Conservation (phyloP, 345 rosid genomes). For the Alliaria petiolata region DNA sequence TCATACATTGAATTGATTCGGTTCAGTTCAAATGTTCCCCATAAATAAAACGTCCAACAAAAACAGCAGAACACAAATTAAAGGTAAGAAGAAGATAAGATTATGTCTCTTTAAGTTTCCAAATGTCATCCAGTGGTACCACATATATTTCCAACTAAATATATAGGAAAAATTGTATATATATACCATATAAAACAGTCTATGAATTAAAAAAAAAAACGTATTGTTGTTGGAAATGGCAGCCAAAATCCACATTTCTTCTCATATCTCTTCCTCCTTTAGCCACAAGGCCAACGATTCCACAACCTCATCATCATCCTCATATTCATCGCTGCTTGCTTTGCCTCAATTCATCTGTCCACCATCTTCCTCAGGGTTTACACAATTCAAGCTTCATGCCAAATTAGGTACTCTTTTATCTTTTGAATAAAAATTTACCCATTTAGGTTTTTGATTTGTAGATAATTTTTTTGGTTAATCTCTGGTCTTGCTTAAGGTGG, state of each 20-base stretch:
- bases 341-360: conserved; percentile 17
- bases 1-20: neutral
- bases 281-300: conserved; percentile 22
- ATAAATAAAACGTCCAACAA: neutral
- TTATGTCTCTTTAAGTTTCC: neutral
- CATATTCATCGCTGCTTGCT: conserved; percentile 22
- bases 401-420: conserved; percentile 36
- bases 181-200: conserved; percentile 5
- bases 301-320: conserved; percentile 26
- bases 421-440: neutral
- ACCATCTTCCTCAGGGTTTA: conserved; percentile 22
- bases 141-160: neutral
- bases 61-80: neutral
- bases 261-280: conserved; percentile 25
- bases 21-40: neutral
- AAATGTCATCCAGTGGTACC: conserved; percentile 11
- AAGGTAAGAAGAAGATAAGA: conserved; percentile 21
- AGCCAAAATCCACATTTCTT: conserved; percentile 39
- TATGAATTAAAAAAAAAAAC: neutral
- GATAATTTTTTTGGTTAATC: neutral
- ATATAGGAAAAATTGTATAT: neutral
- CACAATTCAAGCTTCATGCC: conserved; percentile 54
- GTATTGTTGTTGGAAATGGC: conserved; percentile 44
- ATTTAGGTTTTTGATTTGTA: neutral
- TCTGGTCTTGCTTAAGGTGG: conserved; percentile 40